phyloP scores from a whole-genome alignment of 768 basidiomycete genomes.

The Phylloporus arenicola region DNA sequence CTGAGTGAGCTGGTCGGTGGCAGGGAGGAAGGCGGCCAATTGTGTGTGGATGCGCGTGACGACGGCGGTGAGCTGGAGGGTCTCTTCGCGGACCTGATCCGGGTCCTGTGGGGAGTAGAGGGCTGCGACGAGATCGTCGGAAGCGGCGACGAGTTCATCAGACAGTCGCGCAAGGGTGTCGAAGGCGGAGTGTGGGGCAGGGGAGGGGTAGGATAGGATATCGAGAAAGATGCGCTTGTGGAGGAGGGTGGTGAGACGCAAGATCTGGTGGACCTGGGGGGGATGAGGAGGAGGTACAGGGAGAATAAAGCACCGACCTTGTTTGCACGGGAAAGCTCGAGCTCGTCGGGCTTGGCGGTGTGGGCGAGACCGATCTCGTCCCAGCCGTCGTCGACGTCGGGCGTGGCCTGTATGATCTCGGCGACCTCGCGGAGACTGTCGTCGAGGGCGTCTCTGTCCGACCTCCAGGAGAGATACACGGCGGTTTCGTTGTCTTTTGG shows the following conservation, averaged over 20 bases:
- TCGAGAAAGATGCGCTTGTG: conserved; percentile 58
- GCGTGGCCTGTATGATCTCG: conserved; percentile 41
- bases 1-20: conserved; percentile 19
- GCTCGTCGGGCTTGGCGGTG: conserved; percentile 39
- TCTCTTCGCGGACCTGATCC: conserved; percentile 35
- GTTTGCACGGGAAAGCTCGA: conserved; percentile 53
- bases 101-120: conserved; percentile 61
- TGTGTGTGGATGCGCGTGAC: conserved; percentile 34
- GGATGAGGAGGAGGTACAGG: conserved; percentile 1
- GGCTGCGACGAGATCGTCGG: conserved; percentile 65
- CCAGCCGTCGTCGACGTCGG: conserved; percentile 49
- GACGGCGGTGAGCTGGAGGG: conserved; percentile 34
- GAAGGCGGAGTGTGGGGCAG: conserved; percentile 31
- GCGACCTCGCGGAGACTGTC: conserved; percentile 58
- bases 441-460: conserved; percentile 51
- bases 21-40: conserved; percentile 22
- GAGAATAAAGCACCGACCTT: conserved; percentile 39
- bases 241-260: conserved; percentile 55
- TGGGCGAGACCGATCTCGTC: conserved; percentile 50
- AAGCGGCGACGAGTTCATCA: conserved; percentile 43
- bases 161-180: conserved; percentile 51
- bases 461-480: conserved; percentile 46
- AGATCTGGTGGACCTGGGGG: conserved; percentile 50
- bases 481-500: conserved; percentile 55
- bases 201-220: conserved; percentile 35